These are phyloP conservation scores for Quercus mongolica DNA, from an alignment of 306 rosid genomes.

Conservation along the genomic window DNA sequence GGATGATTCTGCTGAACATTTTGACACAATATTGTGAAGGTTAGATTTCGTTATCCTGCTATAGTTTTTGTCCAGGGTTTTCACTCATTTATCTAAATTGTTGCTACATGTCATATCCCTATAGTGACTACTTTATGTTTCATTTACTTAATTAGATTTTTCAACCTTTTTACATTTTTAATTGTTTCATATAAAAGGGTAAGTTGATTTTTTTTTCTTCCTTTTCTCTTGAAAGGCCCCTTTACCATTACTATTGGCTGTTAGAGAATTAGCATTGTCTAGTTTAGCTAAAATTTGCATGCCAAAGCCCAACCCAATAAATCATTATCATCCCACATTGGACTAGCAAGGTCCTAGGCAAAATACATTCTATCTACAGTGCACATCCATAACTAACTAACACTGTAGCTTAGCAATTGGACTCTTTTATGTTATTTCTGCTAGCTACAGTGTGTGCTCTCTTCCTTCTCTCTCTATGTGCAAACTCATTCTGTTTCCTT, in stretches of 20 bases:
- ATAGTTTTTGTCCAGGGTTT: neutral
- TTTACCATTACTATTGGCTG: neutral
- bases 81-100: neutral
- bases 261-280: neutral
- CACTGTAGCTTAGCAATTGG: too few species aligned
- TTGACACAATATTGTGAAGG: slow-evolving; percentile 39
- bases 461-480: too few species aligned
- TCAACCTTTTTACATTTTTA: neutral
- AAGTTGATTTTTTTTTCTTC: neutral
- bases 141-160: neutral
- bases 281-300: too few species aligned
- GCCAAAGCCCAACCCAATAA: too few species aligned
- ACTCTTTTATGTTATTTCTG: too few species aligned
- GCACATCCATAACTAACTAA: too few species aligned
- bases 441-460: too few species aligned
- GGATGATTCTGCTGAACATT: slow-evolving; percentile 35
- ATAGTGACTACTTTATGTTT: neutral
- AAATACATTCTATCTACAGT: too few species aligned
- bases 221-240: too few species aligned
- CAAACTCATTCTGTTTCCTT: too few species aligned
- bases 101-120: neutral
- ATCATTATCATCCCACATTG: too few species aligned
- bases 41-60: slow-evolving; percentile 14
- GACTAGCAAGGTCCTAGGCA: too few species aligned
- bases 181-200: neutral